Conservation (phyloP, 2,329 filamentous ascomycete species). For the Exutisphaerella laricina region DNA sequence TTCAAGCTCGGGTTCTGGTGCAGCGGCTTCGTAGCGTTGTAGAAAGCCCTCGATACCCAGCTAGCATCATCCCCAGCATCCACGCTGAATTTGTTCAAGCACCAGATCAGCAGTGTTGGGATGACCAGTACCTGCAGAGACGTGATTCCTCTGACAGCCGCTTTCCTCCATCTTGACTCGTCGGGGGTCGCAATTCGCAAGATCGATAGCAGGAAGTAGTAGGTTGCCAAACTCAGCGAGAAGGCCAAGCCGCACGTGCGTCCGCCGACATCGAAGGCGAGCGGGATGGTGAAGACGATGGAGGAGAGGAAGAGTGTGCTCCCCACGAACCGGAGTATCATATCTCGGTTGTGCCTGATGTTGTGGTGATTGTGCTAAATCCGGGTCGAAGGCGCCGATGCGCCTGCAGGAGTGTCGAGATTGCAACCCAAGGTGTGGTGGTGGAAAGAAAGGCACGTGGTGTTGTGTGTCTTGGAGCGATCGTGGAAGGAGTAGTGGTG, state of each 20-base stretch:
- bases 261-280: slow-evolving; percentile 96
- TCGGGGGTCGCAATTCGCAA: slow-evolving; percentile 77
- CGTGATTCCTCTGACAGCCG: slow-evolving; percentile 63
- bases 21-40: slow-evolving; percentile 31
- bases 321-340: slow-evolving; percentile 46
- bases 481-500: slow-evolving; percentile 1
- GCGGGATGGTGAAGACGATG: slow-evolving; percentile 90
- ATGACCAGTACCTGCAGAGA: slow-evolving; percentile 82
- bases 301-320: slow-evolving; percentile 68
- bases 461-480: neutral
- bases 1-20: slow-evolving; percentile 58
- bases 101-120: slow-evolving; percentile 85
- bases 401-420: slow-evolving; percentile 10
- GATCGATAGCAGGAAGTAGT: slow-evolving; percentile 83
- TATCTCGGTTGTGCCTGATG: slow-evolving; percentile 18
- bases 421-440: slow-evolving; percentile 5
- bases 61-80: slow-evolving; percentile 65
- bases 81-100: slow-evolving; percentile 88
- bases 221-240: slow-evolving; percentile 79
- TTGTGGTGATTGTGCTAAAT: slow-evolving; percentile 9
- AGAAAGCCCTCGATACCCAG: slow-evolving; percentile 66
- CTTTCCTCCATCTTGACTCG: slow-evolving; percentile 66
- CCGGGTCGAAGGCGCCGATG: slow-evolving; percentile 15
- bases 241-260: slow-evolving; percentile 91
- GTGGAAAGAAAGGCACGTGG: neutral